These are phyloP conservation scores for Gracilaria caudata DNA, from an alignment of 23 red algal species.

Conservation along the genomic window DNA sequence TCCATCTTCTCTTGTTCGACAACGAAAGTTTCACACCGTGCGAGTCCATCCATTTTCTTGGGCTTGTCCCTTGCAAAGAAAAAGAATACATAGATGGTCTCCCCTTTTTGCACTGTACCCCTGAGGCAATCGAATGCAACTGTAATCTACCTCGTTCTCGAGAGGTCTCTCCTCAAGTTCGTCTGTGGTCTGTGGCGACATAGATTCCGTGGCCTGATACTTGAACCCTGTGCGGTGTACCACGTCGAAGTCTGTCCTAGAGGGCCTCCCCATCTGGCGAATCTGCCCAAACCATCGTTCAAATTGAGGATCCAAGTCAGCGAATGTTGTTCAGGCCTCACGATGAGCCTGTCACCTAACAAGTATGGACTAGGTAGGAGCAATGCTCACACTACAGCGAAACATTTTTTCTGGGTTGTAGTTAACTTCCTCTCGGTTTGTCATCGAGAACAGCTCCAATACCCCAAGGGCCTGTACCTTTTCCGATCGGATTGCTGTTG, in stretches of 20 bases:
- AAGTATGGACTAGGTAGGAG: conserved; percentile 34
- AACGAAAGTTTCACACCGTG: not conserved
- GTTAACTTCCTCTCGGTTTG: conserved; percentile 26
- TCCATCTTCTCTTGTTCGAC: not conserved
- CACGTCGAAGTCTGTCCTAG: conserved; percentile 1
- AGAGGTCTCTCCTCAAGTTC: not conserved
- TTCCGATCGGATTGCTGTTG: conserved; percentile 35
- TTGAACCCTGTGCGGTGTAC: not conserved
- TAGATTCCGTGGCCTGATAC: not conserved
- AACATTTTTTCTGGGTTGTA: conserved; percentile 34
- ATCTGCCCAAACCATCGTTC: not conserved
- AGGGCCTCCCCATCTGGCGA: conserved; percentile 24
- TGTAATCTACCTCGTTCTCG: conserved; percentile 10
- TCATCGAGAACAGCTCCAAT: conserved; percentile 29
- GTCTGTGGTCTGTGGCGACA: not conserved
- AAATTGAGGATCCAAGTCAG: conserved; percentile 19
- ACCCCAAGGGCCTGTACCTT: conserved; percentile 31
- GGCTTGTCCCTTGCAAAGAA: not conserved
- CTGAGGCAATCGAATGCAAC: conserved; percentile 8
- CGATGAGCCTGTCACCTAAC: conserved; percentile 19
- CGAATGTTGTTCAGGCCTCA: conserved; percentile 13
- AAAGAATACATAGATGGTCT: not conserved
- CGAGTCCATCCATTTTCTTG: not conserved
- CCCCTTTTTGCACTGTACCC: not conserved
- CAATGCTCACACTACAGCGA: conserved; percentile 36